phyloP scores from a whole-genome alignment of 352 stramenopile species.

The Blastocystis sp. region DNA sequence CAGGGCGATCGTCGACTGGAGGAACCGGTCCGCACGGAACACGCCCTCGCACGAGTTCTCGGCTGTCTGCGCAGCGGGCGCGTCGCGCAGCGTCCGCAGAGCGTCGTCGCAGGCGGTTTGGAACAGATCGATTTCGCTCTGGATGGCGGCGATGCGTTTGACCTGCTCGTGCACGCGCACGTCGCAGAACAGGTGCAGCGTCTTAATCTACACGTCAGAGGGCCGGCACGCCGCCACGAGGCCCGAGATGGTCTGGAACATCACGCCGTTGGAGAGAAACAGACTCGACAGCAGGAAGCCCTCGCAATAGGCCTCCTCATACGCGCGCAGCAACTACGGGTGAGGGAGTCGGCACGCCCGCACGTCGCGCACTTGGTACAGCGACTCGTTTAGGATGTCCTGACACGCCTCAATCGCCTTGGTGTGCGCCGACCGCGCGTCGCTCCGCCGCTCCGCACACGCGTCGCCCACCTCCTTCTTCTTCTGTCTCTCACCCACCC shows the following conservation, averaged over 20 bases:
- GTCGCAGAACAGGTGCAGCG: conserved; percentile 28
- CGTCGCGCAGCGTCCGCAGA: neutral
- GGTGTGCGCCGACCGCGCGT: conserved; percentile 16
- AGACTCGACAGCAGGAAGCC: conserved; percentile 1
- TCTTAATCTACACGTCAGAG: conserved; percentile 13
- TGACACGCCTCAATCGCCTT: conserved; percentile 4
- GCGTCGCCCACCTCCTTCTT: neutral
- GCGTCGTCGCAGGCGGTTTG: neutral
- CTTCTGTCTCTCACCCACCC: conserved; percentile 5
- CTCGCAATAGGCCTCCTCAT: conserved; percentile 23
- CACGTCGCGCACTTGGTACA: conserved; percentile 10
- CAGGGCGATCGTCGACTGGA: conserved; percentile 4
- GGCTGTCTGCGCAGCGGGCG: neutral
- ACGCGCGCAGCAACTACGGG: conserved; percentile 26
- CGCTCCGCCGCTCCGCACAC: conserved; percentile 14
- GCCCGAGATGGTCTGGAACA: conserved; percentile 5
- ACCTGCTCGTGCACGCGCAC: conserved; percentile 40
- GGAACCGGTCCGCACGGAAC: neutral
- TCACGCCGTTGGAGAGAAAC: neutral
- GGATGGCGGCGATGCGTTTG: conserved; percentile 1
- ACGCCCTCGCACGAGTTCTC: neutral
- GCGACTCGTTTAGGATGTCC: conserved; percentile 14
- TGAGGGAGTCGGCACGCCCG: neutral
- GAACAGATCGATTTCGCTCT: conserved; percentile 35
- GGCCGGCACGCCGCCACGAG: neutral